phyloP scores from a whole-genome alignment of 2,329 filamentous ascomycete genomes.

The Canariomyces notabilis region DNA sequence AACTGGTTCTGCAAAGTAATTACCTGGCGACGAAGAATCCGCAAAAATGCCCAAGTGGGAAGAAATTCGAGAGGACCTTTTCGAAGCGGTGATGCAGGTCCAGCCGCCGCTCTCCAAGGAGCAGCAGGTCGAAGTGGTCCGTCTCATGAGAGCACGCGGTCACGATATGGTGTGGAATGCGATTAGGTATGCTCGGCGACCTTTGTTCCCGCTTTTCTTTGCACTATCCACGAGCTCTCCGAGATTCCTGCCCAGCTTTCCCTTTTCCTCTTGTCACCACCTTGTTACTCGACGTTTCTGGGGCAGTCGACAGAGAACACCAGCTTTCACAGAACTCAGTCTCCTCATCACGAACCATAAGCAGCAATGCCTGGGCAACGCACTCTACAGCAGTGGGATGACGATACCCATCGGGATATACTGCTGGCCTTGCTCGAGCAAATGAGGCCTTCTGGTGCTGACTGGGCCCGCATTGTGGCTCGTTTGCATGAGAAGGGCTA shows the following conservation, averaged over 20 bases:
- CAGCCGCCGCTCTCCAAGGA: conserved; percentile 18
- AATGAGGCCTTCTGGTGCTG: conserved; percentile 29
- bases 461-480: conserved; percentile 28
- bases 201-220: not conserved
- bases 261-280: not conserved
- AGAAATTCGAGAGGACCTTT: conserved; percentile 27
- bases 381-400: conserved; percentile 35
- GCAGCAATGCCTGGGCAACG: conserved; percentile 12
- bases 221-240: not conserved
- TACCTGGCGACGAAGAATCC: not conserved
- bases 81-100: conserved; percentile 25
- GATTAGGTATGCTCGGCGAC: conserved; percentile 30
- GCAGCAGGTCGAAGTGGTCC: conserved; percentile 25
- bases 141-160: conserved; percentile 22
- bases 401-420: conserved; percentile 39
- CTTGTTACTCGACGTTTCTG: not conserved
- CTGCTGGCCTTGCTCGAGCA: conserved; percentile 38
- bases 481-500: conserved; percentile 26
- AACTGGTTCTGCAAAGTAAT: not conserved
- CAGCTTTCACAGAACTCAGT: not conserved
- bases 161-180: conserved; percentile 32
- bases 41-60: conserved; percentile 30
- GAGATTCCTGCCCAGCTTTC: not conserved
- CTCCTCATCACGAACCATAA: not conserved
- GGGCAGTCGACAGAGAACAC: not conserved